Evolutionary conservation across 2,329 filamentous ascomycete genomes (phyloP), one percentile per base, ranked within the genome.

Genomic region (Parascedosporium putredinis): DNA sequence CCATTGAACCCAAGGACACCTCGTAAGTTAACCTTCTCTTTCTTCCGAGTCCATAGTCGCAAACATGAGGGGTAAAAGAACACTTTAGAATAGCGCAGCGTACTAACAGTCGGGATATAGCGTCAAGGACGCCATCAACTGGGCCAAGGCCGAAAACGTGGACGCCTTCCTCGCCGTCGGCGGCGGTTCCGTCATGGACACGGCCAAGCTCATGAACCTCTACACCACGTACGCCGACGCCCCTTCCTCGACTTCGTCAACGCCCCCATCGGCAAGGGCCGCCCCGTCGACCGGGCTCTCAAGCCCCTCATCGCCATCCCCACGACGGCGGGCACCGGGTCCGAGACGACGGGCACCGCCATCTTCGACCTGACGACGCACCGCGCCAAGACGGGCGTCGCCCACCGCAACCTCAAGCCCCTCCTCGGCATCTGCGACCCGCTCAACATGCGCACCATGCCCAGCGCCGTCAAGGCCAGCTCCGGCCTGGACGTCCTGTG

Each of bases 211-310:
- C 51, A 97, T 98, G 90, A 98, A 98, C 62, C 76, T 98, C 0
- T 97, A 97, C 69, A 86, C 84, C 1, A 83, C 81, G 54, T 96
- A 89, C 62, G 90, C 90, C 0, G 86, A 96, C 6, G 91, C 91
- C 87, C 93, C 58, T 96, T 98, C 62, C 75, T 97, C 31, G 91
- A 98, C 72, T 98, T 98, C 55, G 93, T 98, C 65, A 97, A 97
- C 61, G 91, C 91, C 0, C 93, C 93, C 0, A 71, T 97, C 0
- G 93, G 93, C 52, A 88, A 86, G 54, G 93, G 93, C 3, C 66
- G 78, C 34, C 85, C 85, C 0, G 83, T 89, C 51, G 76, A 75
- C 29, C 78, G 75, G 49, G 73, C 78, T 34, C 69, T 89, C 5
- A 78, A 75, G 57, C 85, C 86, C 1, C 72, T 89, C 6, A 80